Conservation (phyloP, 106 monocot species). For the Dioscorea zingiberensis region DNA sequence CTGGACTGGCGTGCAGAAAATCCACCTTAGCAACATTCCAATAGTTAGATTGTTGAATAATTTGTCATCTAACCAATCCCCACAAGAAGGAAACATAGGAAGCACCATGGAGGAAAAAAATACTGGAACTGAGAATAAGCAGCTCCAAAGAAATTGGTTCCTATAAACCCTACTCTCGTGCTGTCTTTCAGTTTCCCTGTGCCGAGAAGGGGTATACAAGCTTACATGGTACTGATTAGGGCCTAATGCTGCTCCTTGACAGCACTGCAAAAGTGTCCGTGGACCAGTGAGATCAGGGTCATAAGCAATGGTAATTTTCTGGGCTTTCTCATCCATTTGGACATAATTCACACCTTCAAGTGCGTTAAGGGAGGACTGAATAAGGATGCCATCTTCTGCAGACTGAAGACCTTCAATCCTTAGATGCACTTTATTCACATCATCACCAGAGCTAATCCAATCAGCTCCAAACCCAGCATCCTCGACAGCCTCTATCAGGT, state of each 20-base stretch:
- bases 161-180: constrained; percentile 44
- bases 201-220: constrained; percentile 48
- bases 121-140: constrained; percentile 73
- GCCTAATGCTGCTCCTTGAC: constrained; percentile 42
- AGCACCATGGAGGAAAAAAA: constrained; percentile 84
- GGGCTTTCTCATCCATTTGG: constrained; percentile 44
- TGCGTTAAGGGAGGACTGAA: constrained; percentile 67
- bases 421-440: constrained; percentile 63
- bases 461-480: constrained; percentile 87
- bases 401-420: constrained; percentile 68
- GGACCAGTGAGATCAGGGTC: constrained; percentile 86
- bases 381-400: constrained; percentile 34
- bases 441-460: constrained; percentile 70
- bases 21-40: constrained; percentile 69
- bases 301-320: constrained; percentile 58
- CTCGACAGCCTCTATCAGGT: constrained; percentile 58
- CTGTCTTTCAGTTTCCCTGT: constrained; percentile 49
- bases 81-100: constrained; percentile 72
- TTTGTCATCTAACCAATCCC: constrained; percentile 58
- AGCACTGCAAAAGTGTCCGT: constrained; percentile 64
- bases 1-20: constrained; percentile 83
- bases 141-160: constrained; percentile 83
- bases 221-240: constrained; percentile 50
- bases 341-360: constrained; percentile 70
- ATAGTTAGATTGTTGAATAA: constrained; percentile 53